Base-by-base conservation (phyloP, 495 filamentous ascomycete species). In the Hypoxylon trugodes region DNA sequence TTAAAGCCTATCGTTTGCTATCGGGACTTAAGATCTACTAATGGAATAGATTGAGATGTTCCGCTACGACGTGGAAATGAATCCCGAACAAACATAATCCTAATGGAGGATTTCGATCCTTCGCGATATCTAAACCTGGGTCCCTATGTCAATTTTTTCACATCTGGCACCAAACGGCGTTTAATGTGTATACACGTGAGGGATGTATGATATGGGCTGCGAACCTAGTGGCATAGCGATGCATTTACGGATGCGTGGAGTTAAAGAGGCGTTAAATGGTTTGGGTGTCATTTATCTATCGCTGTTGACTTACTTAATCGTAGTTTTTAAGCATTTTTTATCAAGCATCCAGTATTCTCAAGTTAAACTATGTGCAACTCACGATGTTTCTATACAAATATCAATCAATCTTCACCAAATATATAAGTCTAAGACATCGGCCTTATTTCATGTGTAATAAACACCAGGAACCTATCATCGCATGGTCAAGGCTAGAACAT, bases 151-250 rank as follows among this genome's bases (percentile, higher is more conserved):
- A 28, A 10, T 1, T 26, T 18, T 13, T 19, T 13, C 22, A 19
- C 22, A 10, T 24, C 13, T 10, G 46, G 26, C 28, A 51, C 36
- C 35, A 38, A 30, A 49, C 21, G 28, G 54, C 35, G 47, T 53
- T n/a, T 59, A 59, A 54, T 49, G 53, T 65, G 42, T 65, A 65
- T 65, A 59, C 40, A 65, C 41, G 63, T 54, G n/a, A 46, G 37
- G 25, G 56, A 55, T 52, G 51, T 66, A 61, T 60, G 63, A 61
- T 61, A 66, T 18, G 52, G 51, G 51, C 9, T 22, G 19, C 33
- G 26, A 57, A 21, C 26, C n/a, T 42, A 46, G 53, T 48, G 52
- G 63, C 63, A 66, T 66, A 66, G 63, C 63, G 63, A 61, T 57
- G 58, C 53, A 48, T 61, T 61, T 65, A 33, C 18, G 35, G 42